Base-by-base conservation (phyloP, 495 filamentous ascomycete species). In the Daldinia concentrica region DNA sequence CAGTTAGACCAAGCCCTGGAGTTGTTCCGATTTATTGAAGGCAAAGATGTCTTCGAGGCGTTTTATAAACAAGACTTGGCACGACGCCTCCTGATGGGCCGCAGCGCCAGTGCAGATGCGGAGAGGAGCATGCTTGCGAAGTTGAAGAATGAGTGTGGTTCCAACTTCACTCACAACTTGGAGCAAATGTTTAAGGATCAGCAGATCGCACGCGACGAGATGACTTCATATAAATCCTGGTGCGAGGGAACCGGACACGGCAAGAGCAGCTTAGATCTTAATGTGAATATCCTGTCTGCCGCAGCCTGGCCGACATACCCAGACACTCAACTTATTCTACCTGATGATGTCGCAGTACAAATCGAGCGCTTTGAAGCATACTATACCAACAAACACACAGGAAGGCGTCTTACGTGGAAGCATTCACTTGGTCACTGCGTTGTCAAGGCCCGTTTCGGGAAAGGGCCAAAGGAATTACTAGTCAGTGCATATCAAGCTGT, bases 151-250 rank as follows among this genome's bases (percentile, higher is more conserved):
- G 95, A 98, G 82, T 98, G 95, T 77, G 96, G 96, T 27, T 90
- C 92, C 3, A 90, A 86, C 69, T 98, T 98, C 76, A 98, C 96
- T 0, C 93, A 97, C 72, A 98, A 99, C 74, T 85, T 99, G 2
- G 95, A 99, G 79, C 91, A 93, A 36, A 99, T 99, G 95, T 98
- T 99, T 83, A 97, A 97, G 75, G 95, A 99, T 74, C 92, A 98
- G 79, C 94, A 97, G 68, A 85, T 98, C 58, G 91, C 90, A 12
- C 87, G 89, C 36, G 94, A 97, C 64, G 93, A 96, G 74, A 93
- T 97, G 85, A 64, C 78, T 4, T 89, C 90, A 0, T 98, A 94
- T 82, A 93, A 86, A 67, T 72, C 75, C 19, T 84, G 78, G 80
- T 39, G 78, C 55, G 68, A 79, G 57, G 78, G 77, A 41, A 82